phyloP scores from a whole-genome alignment of 1,284 basidiomycete species.

The Malassezia sp. region DNA sequence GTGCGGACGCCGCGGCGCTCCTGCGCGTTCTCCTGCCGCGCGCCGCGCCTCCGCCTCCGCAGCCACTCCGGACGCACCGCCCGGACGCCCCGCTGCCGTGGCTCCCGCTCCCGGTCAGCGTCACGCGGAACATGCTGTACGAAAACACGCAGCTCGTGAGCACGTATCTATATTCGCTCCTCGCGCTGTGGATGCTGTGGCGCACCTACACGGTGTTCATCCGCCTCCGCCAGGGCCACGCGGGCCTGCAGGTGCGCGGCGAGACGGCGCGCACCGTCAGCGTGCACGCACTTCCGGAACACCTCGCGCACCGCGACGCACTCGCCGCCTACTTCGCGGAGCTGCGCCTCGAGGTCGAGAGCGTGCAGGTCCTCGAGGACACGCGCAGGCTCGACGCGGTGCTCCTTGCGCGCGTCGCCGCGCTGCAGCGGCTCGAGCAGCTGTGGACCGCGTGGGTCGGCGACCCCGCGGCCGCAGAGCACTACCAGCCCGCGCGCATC shows the following conservation, averaged over 20 bases:
- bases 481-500: slow-evolving; percentile 55
- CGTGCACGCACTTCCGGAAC: slow-evolving; percentile 66
- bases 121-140: slow-evolving; percentile 46
- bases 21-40: too few species aligned
- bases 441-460: slow-evolving; percentile 81
- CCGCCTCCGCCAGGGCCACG: slow-evolving; percentile 61
- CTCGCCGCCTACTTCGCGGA: slow-evolving; percentile 85
- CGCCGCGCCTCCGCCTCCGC: too few species aligned
- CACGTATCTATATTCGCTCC: slow-evolving; percentile 79
- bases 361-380: slow-evolving; percentile 76
- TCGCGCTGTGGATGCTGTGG: slow-evolving; percentile 74
- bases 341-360: slow-evolving; percentile 57
- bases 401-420: slow-evolving; percentile 64
- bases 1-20: neutral
- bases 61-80: slow-evolving; percentile 2
- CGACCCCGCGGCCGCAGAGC: slow-evolving; percentile 70
- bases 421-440: slow-evolving; percentile 64
- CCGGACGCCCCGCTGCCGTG: slow-evolving; percentile 26
- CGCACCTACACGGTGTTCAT: slow-evolving; percentile 81
- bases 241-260: neutral
- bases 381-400: slow-evolving; percentile 63
- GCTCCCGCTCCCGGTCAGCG: slow-evolving; percentile 21
- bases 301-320: slow-evolving; percentile 69
- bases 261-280: slow-evolving; percentile 69
- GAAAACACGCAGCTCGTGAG: slow-evolving; percentile 67